Conservation (phyloP, 2,329 filamentous ascomycete species). For the Fusarium buharicum region DNA sequence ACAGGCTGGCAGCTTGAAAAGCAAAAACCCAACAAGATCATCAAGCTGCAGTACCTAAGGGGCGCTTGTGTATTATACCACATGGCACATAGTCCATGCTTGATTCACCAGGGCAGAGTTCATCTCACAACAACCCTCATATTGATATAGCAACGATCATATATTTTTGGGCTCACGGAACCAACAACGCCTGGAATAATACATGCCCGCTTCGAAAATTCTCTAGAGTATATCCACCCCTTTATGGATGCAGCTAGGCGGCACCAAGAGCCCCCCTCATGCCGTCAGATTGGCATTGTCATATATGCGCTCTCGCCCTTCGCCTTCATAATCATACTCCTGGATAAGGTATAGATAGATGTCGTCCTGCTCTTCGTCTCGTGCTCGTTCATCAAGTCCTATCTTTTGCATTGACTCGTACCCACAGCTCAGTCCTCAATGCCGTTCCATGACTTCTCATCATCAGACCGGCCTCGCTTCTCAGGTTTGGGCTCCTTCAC, state of each 20-base stretch:
- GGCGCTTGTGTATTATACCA: no score
- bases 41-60: no score
- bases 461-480: conserved; percentile 47
- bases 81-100: no score
- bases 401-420: conserved; percentile 1
- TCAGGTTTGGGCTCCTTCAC: conserved; percentile 23
- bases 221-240: conserved; percentile 31
- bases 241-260: conserved; percentile 6
- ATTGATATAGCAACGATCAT: conserved; percentile 1
- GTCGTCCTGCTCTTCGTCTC: not conserved
- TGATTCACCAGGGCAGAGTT: no score
- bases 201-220: conserved; percentile 25
- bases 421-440: conserved; percentile 51
- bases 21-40: no score
- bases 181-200: conserved; percentile 31
- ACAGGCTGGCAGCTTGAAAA: no score
- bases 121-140: not conserved
- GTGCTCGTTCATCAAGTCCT: conserved; percentile 1
- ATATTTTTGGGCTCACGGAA: conserved; percentile 13
- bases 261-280: not conserved
- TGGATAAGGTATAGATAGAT: conserved; percentile 6
- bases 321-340: conserved; percentile 2
- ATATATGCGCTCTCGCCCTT: conserved; percentile 1
- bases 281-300: not conserved
- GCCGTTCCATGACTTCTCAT: conserved; percentile 57